Percentiles rank a stretch among this genome's conserved stretches.
These are phyloP conservation scores for Blastobotrys persicus DNA, from an alignment of 1,139 yeast species.

Conservation along the genomic window DNA sequence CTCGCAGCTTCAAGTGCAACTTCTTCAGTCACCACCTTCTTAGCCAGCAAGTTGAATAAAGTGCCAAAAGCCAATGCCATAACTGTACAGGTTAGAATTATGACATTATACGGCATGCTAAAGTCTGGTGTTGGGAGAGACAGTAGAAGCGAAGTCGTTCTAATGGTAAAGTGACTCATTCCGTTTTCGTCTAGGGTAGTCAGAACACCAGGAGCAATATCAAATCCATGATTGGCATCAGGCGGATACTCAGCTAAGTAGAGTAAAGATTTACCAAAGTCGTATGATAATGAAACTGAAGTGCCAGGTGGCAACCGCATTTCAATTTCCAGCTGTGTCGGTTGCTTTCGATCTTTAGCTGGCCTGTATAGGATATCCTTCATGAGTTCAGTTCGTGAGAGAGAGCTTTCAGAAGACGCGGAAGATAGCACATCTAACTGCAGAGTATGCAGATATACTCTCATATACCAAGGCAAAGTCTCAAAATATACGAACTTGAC, in stretches of 20 bases:
- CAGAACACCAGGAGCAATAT: slow-evolving; percentile 80
- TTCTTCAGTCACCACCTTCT: slow-evolving; percentile 72
- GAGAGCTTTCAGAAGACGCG: slow-evolving; percentile 21
- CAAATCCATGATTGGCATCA: slow-evolving; percentile 98
- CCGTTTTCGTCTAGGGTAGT: slow-evolving; percentile 43
- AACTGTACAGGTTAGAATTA: slow-evolving; percentile 87
- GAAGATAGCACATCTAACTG: slow-evolving; percentile 21
- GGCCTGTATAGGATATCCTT: slow-evolving; percentile 65
- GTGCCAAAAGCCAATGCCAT: slow-evolving; percentile 93
- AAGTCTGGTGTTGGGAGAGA: slow-evolving; percentile 97
- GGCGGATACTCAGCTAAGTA: slow-evolving; percentile 95
- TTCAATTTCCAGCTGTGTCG: slow-evolving; percentile 75
- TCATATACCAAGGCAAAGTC: slow-evolving; percentile 90
- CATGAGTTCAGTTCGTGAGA: slow-evolving; percentile 41
- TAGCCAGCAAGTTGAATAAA: slow-evolving; percentile 71
- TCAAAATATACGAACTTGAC: slow-evolving; percentile 67
- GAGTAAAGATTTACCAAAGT: slow-evolving; percentile 83
- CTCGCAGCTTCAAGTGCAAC: slow-evolving; percentile 53
- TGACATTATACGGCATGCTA: slow-evolving; percentile 98
- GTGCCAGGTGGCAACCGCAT: slow-evolving; percentile 63
- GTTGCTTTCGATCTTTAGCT: slow-evolving; percentile 75
- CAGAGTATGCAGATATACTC: slow-evolving; percentile 74
- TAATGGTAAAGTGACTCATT: slow-evolving; percentile 41
- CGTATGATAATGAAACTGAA: slow-evolving; percentile 63
- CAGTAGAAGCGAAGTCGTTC: slow-evolving; percentile 82